phyloP scores from a whole-genome alignment of 176 grass and related monocot species.

The Musa schizocarpa region DNA sequence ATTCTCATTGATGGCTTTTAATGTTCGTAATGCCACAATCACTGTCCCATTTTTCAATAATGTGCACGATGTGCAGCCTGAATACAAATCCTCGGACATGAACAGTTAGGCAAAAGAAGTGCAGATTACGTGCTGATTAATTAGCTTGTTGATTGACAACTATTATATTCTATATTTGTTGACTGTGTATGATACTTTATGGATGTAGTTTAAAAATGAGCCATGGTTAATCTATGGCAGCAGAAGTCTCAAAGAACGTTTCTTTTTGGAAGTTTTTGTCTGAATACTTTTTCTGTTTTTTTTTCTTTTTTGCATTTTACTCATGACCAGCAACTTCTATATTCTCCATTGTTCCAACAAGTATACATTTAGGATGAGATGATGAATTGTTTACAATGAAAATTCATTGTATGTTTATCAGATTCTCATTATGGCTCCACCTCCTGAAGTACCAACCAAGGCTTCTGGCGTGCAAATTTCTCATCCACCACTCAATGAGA shows the following conservation, averaged over 20 bases:
- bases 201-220: not conserved
- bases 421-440: conserved; percentile 48
- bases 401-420: conserved; percentile 13
- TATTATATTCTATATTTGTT: not conserved
- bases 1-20: not conserved
- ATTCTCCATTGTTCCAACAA: too few relatives aligned
- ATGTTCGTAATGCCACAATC: too few relatives aligned
- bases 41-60: not conserved
- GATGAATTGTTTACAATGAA: conserved; percentile 4
- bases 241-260: not conserved
- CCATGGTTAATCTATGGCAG: not conserved
- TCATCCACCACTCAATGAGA: conserved; percentile 62
- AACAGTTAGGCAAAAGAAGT: not conserved
- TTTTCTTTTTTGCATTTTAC: too few relatives aligned
- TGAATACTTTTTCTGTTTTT: too few relatives aligned
- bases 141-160: not conserved
- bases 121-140: not conserved
- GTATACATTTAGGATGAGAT: not conserved
- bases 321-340: too few relatives aligned
- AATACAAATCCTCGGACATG: too few relatives aligned
- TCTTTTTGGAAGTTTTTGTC: too few relatives aligned
- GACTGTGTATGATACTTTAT: not conserved
- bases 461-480: conserved; percentile 4
- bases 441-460: conserved; percentile 41
- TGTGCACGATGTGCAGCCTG: not conserved